phyloP scores from a whole-genome alignment of 257 asterid genomes.

The Striga asiatica region DNA sequence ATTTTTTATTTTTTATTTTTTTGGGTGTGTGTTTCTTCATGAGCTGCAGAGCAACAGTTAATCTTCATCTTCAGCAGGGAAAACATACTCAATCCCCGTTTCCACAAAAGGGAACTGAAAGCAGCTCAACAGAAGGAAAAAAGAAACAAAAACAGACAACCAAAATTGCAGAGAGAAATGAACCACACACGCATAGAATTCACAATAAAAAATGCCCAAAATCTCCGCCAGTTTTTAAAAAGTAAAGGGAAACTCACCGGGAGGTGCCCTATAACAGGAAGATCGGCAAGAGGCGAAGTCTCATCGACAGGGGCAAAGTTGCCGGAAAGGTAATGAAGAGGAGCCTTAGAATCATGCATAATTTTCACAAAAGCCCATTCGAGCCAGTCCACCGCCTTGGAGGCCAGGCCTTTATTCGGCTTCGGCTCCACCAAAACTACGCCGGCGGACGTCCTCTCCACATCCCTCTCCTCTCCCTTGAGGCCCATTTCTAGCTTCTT shows the following conservation, averaged over 20 bases:
- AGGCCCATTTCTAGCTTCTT: constrained; percentile 25
- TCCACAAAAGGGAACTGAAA: too few species aligned
- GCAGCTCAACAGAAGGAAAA: not conserved
- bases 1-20: too few species aligned
- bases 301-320: constrained; percentile 86
- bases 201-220: not conserved
- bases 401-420: constrained; percentile 48
- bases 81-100: not conserved
- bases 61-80: not conserved
- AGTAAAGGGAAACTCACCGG: constrained; percentile 42
- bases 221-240: not conserved
- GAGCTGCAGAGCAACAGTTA: not conserved
- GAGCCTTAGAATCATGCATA: constrained; percentile 51
- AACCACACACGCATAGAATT: not conserved
- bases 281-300: constrained; percentile 70
- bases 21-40: too few species aligned
- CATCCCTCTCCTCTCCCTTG: constrained; percentile 15
- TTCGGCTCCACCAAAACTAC: constrained; percentile 62
- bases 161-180: not conserved
- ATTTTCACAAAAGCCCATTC: constrained; percentile 65
- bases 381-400: constrained; percentile 64
- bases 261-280: constrained; percentile 52
- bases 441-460: constrained; percentile 31
- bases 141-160: not conserved
- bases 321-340: constrained; percentile 67